Evolutionary conservation across 495 filamentous ascomycete species (phyloP), one percentile per base, ranked within the genome.

Genomic region (Lophiotrema nucula): DNA sequence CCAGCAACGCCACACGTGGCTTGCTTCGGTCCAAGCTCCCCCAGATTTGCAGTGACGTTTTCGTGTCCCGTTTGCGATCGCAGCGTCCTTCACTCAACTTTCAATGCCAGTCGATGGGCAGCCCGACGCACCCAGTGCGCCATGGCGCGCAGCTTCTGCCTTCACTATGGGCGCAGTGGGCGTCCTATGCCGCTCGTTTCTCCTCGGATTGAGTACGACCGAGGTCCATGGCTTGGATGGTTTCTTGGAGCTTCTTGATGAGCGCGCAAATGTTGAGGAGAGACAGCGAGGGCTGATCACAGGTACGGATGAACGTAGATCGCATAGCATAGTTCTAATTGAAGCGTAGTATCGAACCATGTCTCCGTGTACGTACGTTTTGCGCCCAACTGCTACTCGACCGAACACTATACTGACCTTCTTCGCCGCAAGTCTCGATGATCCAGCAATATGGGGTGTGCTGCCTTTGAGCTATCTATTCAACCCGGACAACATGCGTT

Each of bases 361-460:
- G 81, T 89, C 59, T 91, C 89, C 74, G 87, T 98, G 93, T 97
- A 88, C 75, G 90, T 93, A 72, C 65, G 67, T 74, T 42, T 13
- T 18, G 31, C 50, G 2, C 1, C 21, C 15, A 47, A 23, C 26
- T 18, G 3, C 47, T 12, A 12, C 27, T 31, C 19, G 12, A 22
- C 16, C 37, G 37, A 10, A 53, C n/a, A 45, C 23, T 35, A n/a
- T 39, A 16, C 41, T 43, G 26, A 63, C 59, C 22, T 13, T 25
- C 39, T 24, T 0, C 37, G 43, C 25, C 27, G 44, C 53, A 69
- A 97, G 92, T 42, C 76, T 97, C 65, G 93, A 98, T 74, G 93
- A 98, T 76, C 93, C 93, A 8, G 70, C 97, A 41, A 81, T 96
- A 48, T 98, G 91, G 90, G 92, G 92, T 31, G 76, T 89, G 15